A percentile compares a stretch with the other conserved stretches of the same genome.
These are phyloP conservation scores for Penicillium bialowiezense DNA, from an alignment of 495 filamentous ascomycete genomes.

Conservation along the genomic window DNA sequence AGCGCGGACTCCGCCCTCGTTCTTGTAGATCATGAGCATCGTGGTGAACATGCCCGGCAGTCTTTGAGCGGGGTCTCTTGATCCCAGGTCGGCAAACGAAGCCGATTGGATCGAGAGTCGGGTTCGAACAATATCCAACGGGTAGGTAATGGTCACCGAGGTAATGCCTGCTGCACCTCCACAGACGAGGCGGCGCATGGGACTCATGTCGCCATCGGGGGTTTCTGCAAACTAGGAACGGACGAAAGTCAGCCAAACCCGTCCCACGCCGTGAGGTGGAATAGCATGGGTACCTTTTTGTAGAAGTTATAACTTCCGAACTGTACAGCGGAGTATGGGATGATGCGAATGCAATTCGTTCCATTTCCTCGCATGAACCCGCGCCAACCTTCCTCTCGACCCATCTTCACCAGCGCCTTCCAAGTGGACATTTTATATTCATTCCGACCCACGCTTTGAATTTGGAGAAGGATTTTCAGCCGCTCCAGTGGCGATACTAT, in stretches of 20 bases:
- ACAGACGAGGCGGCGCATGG: conserved; percentile 70
- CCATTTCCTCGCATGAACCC: conserved; percentile 97
- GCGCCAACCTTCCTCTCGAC: conserved; percentile 91
- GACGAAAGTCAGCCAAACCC: neutral
- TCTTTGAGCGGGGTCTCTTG: conserved; percentile 44
- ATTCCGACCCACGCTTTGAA: conserved; percentile 85
- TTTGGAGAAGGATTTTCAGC: conserved; percentile 94
- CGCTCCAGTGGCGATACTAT: conserved; percentile 95
- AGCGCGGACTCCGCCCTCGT: conserved; percentile 78
- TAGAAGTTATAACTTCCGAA: conserved; percentile 98
- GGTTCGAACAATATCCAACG: conserved; percentile 94
- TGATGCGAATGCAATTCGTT: conserved; percentile 96
- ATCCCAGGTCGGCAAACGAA: conserved; percentile 75
- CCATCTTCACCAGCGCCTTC: conserved; percentile 90
- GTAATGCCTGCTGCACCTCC: conserved; percentile 92
- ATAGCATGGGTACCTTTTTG: conserved; percentile 65
- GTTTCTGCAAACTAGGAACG: conserved; percentile 68
- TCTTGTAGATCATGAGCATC: conserved; percentile 79
- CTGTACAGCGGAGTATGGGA: conserved; percentile 96
- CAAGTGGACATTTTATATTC: conserved; percentile 90
- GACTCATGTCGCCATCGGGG: conserved; percentile 63
- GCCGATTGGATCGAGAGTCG: conserved; percentile 94
- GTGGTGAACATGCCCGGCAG: conserved; percentile 93
- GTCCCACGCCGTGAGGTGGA: neutral
- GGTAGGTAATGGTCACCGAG: conserved; percentile 77